Base-by-base conservation (phyloP, 306 rosid genomes). In the Ziziphus jujuba region DNA sequence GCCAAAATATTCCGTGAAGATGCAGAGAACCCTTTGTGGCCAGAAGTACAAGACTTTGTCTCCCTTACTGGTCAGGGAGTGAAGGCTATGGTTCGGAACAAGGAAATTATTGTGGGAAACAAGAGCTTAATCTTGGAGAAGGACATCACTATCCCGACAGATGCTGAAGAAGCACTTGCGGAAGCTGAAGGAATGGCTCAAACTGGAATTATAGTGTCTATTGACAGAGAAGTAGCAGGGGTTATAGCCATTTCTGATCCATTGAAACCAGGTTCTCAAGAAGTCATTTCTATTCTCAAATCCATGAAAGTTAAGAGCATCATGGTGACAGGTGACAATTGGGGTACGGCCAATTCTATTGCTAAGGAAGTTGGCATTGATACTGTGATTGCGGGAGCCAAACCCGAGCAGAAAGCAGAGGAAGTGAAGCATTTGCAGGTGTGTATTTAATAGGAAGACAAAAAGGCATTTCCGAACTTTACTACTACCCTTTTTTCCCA, bases 341-440 rank as follows among this genome's bases (percentile, higher is more conserved):
- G 91, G 96, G 97, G 97, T 12, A 91, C 97, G 19, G 97, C 96
- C 51, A 84, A 91, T 56, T 88, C 97, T 63, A 86, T 88, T 51
- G 96, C 92, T 36, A 78, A 71, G 56, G 91, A 91, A 83, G 87
- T 81, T 61, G 92, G 88, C 22, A 86, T 91, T 49, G 92, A 88
- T 58, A 77, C 78, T 19, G 87, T 86, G 36, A 75, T 88, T 22
- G 96, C 97, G 24, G 91, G 88, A 66, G 92, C 92, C 63, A 91
- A 74, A 63, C 97, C 97, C 3, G 82, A 88, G 68, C 67, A 75
- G 50, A 91, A 91, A 74, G 92, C 88, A 0, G 72, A 79, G 59
- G 71, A 86, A 82, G 76, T 88, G 17, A 88, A 91, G 79, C 90
- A 81, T 22, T 72, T 88, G 70, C 92, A 91, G 95, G 97, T 84